Base-by-base conservation (phyloP, 176 grass and related monocot species). In the Chrysopogon serrulatus region DNA sequence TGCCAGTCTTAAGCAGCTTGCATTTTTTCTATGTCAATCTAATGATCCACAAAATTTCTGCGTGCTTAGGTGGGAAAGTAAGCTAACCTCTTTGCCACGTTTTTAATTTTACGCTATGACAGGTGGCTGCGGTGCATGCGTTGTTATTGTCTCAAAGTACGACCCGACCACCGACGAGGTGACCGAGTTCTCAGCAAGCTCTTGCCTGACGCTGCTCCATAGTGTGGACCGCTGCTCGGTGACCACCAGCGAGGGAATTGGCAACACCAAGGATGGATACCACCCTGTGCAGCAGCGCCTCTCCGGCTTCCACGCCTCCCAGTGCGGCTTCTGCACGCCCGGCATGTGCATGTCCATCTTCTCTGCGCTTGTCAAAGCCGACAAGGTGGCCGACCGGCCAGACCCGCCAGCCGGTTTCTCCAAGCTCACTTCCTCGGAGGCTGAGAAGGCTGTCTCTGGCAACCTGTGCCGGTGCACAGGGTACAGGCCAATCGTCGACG, bases 91-190 rank as follows among this genome's bases (percentile, higher is more conserved):
- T 33, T 33, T 33, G 51, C 23, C 3, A n/a, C n/a, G 34, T 13
- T 45, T 23, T 65, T 23, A 45, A 23, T 65, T 79, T 32, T 1
- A 45, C 39, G 2, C 10, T 66, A 19, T 14, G 11, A 11, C 75
- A 97, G 95, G 95, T 89, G 95, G 95, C 31, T 97, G 95, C 41
- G 92, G 95, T 48, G 95, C 95, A 76, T 97, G 95, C 65, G 95
- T 92, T 24, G 92, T 97, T 51, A 57, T 92, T 40, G 35, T 94
- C 10, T 92, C 95, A n/a, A 94, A 73, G 81, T 97, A 92, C 41
- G 64, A 94, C 45, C 84, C 88, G 0, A 40, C 56, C 6, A 85
- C 82, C 14, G 85, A 90, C 34, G 86, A 89, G 84, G 92, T 97
- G 36, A 87, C 61, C 2, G 85, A 94, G 56, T 83, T 77, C 81